These are phyloP conservation scores for Sphenostylis stenocarpa DNA, from an alignment of 306 rosid genomes.

Conservation along the genomic window DNA sequence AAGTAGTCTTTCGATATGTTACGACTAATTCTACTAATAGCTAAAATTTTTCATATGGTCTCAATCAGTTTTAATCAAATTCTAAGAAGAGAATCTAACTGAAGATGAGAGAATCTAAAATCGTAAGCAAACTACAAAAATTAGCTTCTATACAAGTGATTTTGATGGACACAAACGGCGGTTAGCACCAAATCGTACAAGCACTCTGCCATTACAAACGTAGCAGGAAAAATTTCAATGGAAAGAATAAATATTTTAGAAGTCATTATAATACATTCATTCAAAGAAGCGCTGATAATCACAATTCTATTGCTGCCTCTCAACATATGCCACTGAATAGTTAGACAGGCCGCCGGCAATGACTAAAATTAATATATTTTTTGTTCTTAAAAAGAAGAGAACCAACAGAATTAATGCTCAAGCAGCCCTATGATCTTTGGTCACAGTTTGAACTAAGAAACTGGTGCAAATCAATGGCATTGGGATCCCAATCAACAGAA, in stretches of 20 bases:
- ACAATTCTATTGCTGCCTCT: neutral
- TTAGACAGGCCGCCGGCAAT: neutral
- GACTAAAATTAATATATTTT: slow-evolving; percentile 9
- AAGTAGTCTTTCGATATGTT: neutral
- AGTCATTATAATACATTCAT: slow-evolving; percentile 10
- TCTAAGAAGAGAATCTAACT: no score
- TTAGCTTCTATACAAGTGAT: no score
- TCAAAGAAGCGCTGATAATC: neutral
- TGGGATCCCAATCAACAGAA: slow-evolving; percentile 7
- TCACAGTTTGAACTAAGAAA: slow-evolving; percentile 10
- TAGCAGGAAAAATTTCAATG: neutral
- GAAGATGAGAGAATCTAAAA: neutral
- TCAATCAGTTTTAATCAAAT: neutral
- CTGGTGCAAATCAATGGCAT: neutral
- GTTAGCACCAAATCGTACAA: neutral
- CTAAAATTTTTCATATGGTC: neutral
- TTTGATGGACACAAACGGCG: neutral
- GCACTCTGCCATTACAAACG: neutral
- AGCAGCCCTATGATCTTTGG: slow-evolving; percentile 17
- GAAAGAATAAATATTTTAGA: neutral
- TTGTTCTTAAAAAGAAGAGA: neutral
- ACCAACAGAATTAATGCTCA: neutral
- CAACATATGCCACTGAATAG: neutral
- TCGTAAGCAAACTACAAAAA: neutral
- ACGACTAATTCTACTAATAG: neutral